A percentile compares a stretch with the other conserved stretches of the same genome.
Conservation (phyloP, 805 yeast genomes). For the Schwanniomyces polymorphus region DNA sequence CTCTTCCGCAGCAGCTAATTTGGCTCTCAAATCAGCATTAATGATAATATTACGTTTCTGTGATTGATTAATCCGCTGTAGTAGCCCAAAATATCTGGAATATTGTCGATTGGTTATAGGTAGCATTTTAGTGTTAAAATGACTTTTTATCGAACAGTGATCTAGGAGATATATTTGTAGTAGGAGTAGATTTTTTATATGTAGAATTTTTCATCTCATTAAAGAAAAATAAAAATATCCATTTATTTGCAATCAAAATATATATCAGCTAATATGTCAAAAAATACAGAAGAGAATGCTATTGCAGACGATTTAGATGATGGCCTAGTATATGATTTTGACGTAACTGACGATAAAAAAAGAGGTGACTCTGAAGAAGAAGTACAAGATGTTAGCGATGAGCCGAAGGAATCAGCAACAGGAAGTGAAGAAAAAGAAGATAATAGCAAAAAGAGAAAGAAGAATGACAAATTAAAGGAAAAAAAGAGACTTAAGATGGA, state of each 20-base stretch:
- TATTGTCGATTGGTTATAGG: neutral
- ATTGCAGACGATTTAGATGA: conserved; percentile 76
- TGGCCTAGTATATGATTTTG: conserved; percentile 63
- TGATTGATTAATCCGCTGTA: neutral
- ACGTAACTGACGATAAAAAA: conserved; percentile 27
- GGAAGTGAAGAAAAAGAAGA: conserved; percentile 10
- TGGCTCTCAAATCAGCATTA: conserved; percentile 33
- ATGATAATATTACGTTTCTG: conserved; percentile 19
- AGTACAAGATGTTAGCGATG: conserved; percentile 20
- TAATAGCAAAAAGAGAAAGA: conserved; percentile 16
- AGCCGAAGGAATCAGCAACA: conserved; percentile 27
- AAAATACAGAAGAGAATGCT: neutral
- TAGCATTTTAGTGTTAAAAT: neutral
- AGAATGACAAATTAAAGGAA: conserved; percentile 49
- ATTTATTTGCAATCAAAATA: neutral
- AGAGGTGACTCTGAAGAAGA: conserved; percentile 10
- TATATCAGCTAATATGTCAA: neutral
- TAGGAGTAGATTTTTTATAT: no score
- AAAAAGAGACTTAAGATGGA: conserved; percentile 71
- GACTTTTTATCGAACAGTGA: neutral
- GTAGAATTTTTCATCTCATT: neutral
- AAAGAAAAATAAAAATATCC: neutral
- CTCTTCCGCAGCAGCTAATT: conserved; percentile 25
- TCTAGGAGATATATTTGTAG: neutral
- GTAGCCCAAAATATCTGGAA: neutral